These are phyloP conservation scores for Ceriops tagal DNA, from an alignment of 345 rosid species.

Conservation along the genomic window DNA sequence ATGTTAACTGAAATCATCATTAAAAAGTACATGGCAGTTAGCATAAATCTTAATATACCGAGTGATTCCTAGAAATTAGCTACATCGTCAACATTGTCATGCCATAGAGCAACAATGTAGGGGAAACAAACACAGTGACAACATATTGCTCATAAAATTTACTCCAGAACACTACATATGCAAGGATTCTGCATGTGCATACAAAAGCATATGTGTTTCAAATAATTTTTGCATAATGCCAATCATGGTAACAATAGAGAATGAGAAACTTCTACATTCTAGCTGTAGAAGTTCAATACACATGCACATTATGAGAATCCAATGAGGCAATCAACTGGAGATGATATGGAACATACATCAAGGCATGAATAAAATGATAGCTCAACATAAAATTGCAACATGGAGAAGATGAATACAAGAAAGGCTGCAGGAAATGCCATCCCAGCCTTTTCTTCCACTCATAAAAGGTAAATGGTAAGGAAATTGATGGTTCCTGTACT, in stretches of 20 bases:
- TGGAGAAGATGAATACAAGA: no score
- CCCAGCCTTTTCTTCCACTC: no score
- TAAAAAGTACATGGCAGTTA: slow-evolving; percentile 2
- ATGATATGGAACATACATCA: not conserved
- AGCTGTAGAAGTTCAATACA: not conserved
- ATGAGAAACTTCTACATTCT: not conserved
- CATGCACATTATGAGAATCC: not conserved
- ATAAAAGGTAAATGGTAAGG: no score
- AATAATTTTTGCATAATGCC: not conserved
- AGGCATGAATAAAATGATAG: not conserved
- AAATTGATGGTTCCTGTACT: no score
- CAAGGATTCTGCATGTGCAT: not conserved
- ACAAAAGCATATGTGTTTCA: not conserved
- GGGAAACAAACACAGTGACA: not conserved
- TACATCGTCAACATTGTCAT: not conserved
- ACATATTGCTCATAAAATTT: not conserved
- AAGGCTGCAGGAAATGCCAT: no score
- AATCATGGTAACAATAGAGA: not conserved
- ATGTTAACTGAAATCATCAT: slow-evolving; percentile 19
- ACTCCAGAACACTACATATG: not conserved
- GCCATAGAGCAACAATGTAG: not conserved
- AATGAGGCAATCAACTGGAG: not conserved
- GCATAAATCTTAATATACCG: not conserved
- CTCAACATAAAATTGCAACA: no score
- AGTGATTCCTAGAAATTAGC: not conserved